These are phyloP conservation scores for Populus nigra DNA, from an alignment of 345 rosid genomes.

Conservation along the genomic window DNA sequence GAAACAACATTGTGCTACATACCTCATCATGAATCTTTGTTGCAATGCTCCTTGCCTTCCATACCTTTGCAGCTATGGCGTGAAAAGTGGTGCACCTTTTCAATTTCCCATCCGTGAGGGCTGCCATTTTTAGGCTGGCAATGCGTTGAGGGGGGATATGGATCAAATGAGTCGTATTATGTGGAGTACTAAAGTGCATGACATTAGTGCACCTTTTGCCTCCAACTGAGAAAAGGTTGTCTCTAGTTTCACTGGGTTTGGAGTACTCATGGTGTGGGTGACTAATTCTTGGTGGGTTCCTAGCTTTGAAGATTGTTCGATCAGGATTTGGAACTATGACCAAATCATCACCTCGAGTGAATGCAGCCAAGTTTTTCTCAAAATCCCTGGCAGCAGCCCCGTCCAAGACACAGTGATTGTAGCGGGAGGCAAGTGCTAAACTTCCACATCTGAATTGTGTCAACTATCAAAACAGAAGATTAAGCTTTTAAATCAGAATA, in stretches of 20 bases:
- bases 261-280: constrained; percentile 23
- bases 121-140: constrained; percentile 8
- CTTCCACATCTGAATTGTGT: constrained; percentile 29
- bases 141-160: constrained; percentile 5
- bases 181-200: neutral
- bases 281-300: constrained; percentile 21
- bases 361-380: constrained; percentile 12
- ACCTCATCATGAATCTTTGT: constrained; percentile 11
- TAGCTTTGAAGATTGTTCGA: constrained; percentile 18
- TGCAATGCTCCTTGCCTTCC: constrained; percentile 32
- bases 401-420: constrained; percentile 23
- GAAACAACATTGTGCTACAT: constrained; percentile 17
- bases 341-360: constrained; percentile 9
- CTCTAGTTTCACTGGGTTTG: neutral
- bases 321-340: constrained; percentile 11
- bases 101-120: constrained; percentile 2
- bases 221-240: neutral
- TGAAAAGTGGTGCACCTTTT: constrained; percentile 17
- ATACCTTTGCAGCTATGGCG: constrained; percentile 21
- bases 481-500: neutral
- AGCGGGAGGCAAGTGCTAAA: constrained; percentile 21
- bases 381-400: constrained; percentile 16
- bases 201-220: neutral
- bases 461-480: constrained; percentile 3
- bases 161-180: constrained; percentile 1